These are phyloP conservation scores for Torulaspora gathmanii DNA, from an alignment of 805 yeast species.

Conservation along the genomic window DNA sequence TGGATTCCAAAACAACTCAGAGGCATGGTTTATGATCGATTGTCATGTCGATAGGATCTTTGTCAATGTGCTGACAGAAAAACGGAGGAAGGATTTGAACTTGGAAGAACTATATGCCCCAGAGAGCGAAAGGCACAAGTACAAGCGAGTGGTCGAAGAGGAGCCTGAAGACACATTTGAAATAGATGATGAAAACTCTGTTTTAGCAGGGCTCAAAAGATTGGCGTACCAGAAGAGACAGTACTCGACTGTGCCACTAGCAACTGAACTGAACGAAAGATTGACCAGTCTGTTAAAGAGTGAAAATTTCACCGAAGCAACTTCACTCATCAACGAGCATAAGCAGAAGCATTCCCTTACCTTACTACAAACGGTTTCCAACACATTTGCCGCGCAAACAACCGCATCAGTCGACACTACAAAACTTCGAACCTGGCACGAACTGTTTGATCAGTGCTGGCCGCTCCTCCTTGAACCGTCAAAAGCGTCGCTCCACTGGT, in stretches of 20 bases:
- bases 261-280: slow-evolving; percentile 3
- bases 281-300: slow-evolving; percentile 7
- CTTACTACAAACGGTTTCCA: slow-evolving; percentile 8
- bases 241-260: slow-evolving; percentile 22
- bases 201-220: slow-evolving; percentile 30
- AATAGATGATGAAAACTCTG: slow-evolving; percentile 20
- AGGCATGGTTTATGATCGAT: slow-evolving; percentile 82
- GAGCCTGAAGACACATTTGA: background rate
- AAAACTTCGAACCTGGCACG: slow-evolving; percentile 15
- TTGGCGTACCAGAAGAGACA: slow-evolving; percentile 28
- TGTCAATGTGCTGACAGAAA: slow-evolving; percentile 68
- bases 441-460: slow-evolving; percentile 24
- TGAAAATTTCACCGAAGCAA: slow-evolving; percentile 16
- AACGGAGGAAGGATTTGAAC: slow-evolving; percentile 61
- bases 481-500: slow-evolving; percentile 20
- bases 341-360: slow-evolving; percentile 3
- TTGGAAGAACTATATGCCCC: slow-evolving; percentile 66
- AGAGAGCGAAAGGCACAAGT: slow-evolving; percentile 37
- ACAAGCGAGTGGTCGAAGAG: slow-evolving; percentile 4
- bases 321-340: background rate
- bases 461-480: slow-evolving; percentile 18
- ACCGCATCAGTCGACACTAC: slow-evolving; percentile 4
- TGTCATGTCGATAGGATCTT: slow-evolving; percentile 56
- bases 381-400: slow-evolving; percentile 9
- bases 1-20: slow-evolving; percentile 39